phyloP scores from a whole-genome alignment of 108 stramenopile genomes.

The Nitzschia inconspicua region DNA sequence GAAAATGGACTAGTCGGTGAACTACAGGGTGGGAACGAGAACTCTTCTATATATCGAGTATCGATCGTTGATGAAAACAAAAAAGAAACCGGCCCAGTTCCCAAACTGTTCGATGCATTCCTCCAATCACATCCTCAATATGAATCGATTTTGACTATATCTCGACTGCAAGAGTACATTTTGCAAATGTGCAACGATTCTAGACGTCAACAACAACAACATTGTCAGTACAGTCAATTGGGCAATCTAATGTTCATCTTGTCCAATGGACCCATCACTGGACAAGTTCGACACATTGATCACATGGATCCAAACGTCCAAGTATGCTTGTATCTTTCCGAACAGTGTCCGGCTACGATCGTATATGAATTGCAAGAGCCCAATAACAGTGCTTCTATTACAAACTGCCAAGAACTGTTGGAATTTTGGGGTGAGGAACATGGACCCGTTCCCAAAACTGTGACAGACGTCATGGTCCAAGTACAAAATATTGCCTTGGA shows the following conservation, averaged over 20 bases:
- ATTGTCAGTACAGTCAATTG: slow-evolving; percentile 22
- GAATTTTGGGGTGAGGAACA: slow-evolving; percentile 12
- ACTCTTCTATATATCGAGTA: slow-evolving; percentile 52
- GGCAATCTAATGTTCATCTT: slow-evolving; percentile 71
- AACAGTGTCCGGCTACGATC: slow-evolving; percentile 52
- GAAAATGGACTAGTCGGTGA: slow-evolving; percentile 24
- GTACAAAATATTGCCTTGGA: slow-evolving; percentile 4
- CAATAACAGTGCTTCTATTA: no score
- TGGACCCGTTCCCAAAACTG: slow-evolving; percentile 1
- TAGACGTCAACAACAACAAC: slow-evolving; percentile 8
- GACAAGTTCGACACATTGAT: slow-evolving; percentile 69
- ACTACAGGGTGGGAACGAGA: slow-evolving; percentile 54
- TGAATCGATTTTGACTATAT: slow-evolving; percentile 29
- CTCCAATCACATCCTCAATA: slow-evolving; percentile 18
- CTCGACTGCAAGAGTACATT: slow-evolving; percentile 52
- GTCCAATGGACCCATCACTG: slow-evolving; percentile 44
- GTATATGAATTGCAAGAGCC: slow-evolving; percentile 33
- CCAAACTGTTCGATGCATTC: slow-evolving; percentile 23
- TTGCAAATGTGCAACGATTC: slow-evolving; percentile 49
- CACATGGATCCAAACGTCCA: slow-evolving; percentile 59
- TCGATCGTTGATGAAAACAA: slow-evolving; percentile 8
- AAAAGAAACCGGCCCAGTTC: slow-evolving; percentile 14
- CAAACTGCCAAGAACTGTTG: slow-evolving; percentile 25
- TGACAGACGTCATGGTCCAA: slow-evolving; percentile 15
- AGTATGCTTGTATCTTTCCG: slow-evolving; percentile 62